Evolutionary conservation across 768 basidiomycete species (phyloP).

Genomic region (Amanita polypyramis): DNA sequence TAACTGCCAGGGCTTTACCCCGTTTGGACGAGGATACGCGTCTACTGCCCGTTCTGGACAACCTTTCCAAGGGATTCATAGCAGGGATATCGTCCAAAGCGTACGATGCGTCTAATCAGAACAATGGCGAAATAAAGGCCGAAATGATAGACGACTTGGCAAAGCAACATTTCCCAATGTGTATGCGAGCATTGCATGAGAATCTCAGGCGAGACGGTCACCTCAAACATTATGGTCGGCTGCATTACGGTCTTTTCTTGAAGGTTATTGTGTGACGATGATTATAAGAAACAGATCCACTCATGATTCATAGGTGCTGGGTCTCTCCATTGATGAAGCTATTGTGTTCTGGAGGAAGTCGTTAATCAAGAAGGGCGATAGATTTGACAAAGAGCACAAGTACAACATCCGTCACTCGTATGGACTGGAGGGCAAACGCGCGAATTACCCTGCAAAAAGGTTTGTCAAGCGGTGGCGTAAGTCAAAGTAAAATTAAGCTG

Average conservation of each 20-base stretch:
- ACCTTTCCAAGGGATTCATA: slow-evolving; percentile 89
- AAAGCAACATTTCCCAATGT: slow-evolving; percentile 84
- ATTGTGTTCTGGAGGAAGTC: slow-evolving; percentile 87
- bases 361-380: slow-evolving; percentile 78
- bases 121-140: slow-evolving; percentile 64
- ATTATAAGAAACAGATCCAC: neutral
- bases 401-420: slow-evolving; percentile 97
- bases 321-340: slow-evolving; percentile 91
- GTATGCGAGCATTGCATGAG: slow-evolving; percentile 89
- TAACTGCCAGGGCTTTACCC: slow-evolving; percentile 78
- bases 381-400: slow-evolving; percentile 95
- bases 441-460: slow-evolving; percentile 93
- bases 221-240: slow-evolving; percentile 83
- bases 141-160: slow-evolving; percentile 92
- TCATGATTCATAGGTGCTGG: slow-evolving; percentile 57
- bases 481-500: neutral
- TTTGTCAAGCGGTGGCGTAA: slow-evolving; percentile 18
- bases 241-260: slow-evolving; percentile 90
- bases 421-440: slow-evolving; percentile 89
- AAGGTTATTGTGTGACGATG: slow-evolving; percentile 46
- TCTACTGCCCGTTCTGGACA: slow-evolving; percentile 77
- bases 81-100: slow-evolving; percentile 86
- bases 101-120: slow-evolving; percentile 41
- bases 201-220: slow-evolving; percentile 68
- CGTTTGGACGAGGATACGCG: slow-evolving; percentile 93